Base-by-base conservation (phyloP, 352 stramenopile species). In the Globisporangium mamillatum region DNA sequence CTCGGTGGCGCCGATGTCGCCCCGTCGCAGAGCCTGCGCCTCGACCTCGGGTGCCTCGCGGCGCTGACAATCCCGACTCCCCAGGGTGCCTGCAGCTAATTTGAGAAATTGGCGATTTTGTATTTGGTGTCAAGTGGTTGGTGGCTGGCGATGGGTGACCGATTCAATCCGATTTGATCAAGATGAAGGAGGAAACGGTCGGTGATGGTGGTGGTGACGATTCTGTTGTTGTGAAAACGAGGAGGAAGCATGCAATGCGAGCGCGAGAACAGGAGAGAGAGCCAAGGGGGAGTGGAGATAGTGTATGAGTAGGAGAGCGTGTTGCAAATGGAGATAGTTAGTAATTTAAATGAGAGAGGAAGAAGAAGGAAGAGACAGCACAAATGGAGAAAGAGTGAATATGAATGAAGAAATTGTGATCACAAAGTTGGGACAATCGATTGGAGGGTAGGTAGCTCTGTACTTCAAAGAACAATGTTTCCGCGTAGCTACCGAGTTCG, bases 61-160 rank as follows among this genome's bases (percentile, higher is more conserved):
- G 32, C 62, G 32, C 62, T 67, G 48, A 67, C 62, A 38, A 67
- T 67, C 38, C 62, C 62, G 32, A 67, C 62, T 6, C 50, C 60
- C 7, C 60, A 64, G 60, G 60, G 38, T 14, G 60, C 60, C 24
- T 60, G 34, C 34, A 54, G 52, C 63, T 60, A 32, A 67, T 22
- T 22, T 52, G 44, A 24, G 44, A 24, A n/a, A 20, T 20, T 18
- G 12, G 22, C 14, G 25, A 44, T 44, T 48, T 4, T 44, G 10
- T 66, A 32, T 44, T n/a, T 52, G 44, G 18, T 52, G 44, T 52
- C 18, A n/a, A 58, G 52, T n/a, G n/a, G 24, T 44, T 44, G 38
- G 38, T 46, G 38, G 12, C 38, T 41, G 27, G 10, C 22, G 27
- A 27, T 46, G 55, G 60, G 54, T 20, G 36, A 44, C 12, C 10